phyloP scores from a whole-genome alignment of 768 basidiomycete genomes.

The Xerocomellus intermedius region DNA sequence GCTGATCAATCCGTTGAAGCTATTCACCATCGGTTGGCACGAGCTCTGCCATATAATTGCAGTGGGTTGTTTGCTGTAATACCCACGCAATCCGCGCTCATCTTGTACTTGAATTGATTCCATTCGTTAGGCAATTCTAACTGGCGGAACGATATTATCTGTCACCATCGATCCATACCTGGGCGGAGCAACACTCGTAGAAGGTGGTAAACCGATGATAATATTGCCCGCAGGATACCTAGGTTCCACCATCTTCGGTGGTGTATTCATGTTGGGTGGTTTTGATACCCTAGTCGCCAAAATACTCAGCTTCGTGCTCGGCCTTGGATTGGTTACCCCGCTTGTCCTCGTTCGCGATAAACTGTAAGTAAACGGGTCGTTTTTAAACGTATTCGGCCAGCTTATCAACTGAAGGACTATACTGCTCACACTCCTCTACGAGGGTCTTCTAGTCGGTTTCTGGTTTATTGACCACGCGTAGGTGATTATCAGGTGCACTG shows the following conservation, averaged over 20 bases:
- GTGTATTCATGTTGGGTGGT: constrained; percentile 77
- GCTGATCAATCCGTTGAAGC: constrained; percentile 79
- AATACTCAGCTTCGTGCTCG: constrained; percentile 88
- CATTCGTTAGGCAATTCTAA: constrained; percentile 60
- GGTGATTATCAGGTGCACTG: constrained; percentile 28
- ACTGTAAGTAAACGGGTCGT: constrained; percentile 52
- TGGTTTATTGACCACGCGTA: constrained; percentile 96
- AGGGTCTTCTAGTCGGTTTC: constrained; percentile 85
- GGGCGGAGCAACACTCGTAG: constrained; percentile 62
- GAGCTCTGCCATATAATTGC: constrained; percentile 82
- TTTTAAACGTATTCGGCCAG: background rate
- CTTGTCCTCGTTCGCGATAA: constrained; percentile 87
- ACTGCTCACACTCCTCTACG: constrained; percentile 74
- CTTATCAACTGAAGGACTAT: constrained; percentile 63
- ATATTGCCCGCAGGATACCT: constrained; percentile 81
- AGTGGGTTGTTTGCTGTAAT: constrained; percentile 42
- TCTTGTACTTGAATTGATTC: constrained; percentile 1
- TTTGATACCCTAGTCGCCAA: constrained; percentile 91
- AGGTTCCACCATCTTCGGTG: constrained; percentile 80
- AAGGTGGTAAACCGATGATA: constrained; percentile 69
- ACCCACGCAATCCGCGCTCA: constrained; percentile 7
- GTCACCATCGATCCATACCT: constrained; percentile 84
- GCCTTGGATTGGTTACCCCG: constrained; percentile 82
- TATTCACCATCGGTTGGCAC: constrained; percentile 87
- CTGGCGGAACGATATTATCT: constrained; percentile 74